Conservation (phyloP, 768 basidiomycete genomes). For the Russula sp. region DNA sequence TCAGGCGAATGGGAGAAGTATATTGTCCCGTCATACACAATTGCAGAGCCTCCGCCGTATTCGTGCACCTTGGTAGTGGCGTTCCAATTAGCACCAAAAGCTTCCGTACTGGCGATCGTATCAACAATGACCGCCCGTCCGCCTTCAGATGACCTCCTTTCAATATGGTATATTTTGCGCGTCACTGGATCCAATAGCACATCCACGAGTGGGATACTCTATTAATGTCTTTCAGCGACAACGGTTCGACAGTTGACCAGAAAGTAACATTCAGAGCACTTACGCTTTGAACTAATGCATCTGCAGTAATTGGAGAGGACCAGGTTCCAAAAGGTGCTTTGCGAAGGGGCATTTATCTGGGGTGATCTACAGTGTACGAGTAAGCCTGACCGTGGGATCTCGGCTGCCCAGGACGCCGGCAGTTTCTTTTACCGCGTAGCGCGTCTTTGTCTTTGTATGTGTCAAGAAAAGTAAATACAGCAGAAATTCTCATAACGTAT, state of each 20-base stretch:
- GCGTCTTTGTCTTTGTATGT: too few relatives aligned
- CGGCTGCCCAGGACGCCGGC: too few relatives aligned
- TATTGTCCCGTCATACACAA: slow-evolving; percentile 42
- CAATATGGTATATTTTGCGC: slow-evolving; percentile 47
- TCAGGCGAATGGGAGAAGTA: slow-evolving; percentile 57
- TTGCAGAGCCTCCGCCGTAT: slow-evolving; percentile 62
- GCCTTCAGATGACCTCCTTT: slow-evolving; percentile 51
- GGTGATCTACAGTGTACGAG: too few relatives aligned
- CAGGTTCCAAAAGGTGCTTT: slow-evolving; percentile 20
- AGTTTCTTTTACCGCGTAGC: too few relatives aligned
- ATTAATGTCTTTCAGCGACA: background rate
- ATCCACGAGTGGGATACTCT: slow-evolving; percentile 35
- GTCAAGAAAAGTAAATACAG: too few relatives aligned
- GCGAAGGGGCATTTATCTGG: background rate
- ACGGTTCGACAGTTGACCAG: background rate
- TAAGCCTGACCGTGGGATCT: too few relatives aligned
- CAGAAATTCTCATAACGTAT: too few relatives aligned
- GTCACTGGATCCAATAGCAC: slow-evolving; percentile 49
- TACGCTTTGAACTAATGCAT: slow-evolving; percentile 14
- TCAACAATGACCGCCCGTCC: slow-evolving; percentile 55
- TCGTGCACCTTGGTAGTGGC: slow-evolving; percentile 57
- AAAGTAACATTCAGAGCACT: background rate
- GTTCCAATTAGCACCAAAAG: slow-evolving; percentile 51
- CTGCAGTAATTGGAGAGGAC: slow-evolving; percentile 22
- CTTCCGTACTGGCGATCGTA: slow-evolving; percentile 42